phyloP scores from a whole-genome alignment of 208 protist species.

The Phytomonas francai region DNA sequence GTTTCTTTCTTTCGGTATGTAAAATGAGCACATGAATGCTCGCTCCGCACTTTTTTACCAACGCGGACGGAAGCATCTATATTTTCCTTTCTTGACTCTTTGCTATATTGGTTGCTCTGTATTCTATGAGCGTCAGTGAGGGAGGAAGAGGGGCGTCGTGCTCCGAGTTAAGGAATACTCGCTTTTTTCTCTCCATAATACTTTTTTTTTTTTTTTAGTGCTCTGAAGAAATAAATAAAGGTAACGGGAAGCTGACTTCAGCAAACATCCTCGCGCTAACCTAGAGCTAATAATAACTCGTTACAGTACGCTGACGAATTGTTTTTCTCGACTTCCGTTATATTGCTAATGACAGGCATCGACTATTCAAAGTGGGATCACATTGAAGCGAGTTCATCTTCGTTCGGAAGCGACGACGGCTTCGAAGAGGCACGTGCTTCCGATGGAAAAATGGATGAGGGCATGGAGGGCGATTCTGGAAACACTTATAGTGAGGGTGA shows the following conservation, averaged over 20 bases:
- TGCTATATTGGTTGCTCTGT: conserved; percentile 3
- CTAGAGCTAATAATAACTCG: background rate
- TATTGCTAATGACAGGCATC: conserved; percentile 28
- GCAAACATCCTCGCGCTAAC: background rate
- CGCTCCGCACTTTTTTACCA: background rate
- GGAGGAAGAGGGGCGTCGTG: too few relatives aligned
- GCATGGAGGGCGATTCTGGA: background rate
- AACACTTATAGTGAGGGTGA: background rate
- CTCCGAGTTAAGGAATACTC: background rate
- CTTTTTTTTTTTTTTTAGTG: background rate
- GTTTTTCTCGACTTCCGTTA: background rate
- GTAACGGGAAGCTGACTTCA: background rate
- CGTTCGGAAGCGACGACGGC: background rate
- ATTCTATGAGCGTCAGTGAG: background rate
- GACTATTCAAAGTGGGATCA: conserved; percentile 85
- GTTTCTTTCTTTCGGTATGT: background rate
- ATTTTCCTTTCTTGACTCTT: background rate
- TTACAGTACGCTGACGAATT: background rate
- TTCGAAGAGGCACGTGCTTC: background rate
- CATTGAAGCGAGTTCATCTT: conserved; percentile 28
- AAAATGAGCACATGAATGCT: too few relatives aligned
- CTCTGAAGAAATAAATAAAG: background rate
- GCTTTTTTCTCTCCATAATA: conserved; percentile 12
- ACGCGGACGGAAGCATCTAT: background rate
- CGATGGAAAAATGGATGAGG: background rate